Evolutionary conservation across 495 filamentous ascomycete species (phyloP).

Genomic region (Niebla homalea): DNA sequence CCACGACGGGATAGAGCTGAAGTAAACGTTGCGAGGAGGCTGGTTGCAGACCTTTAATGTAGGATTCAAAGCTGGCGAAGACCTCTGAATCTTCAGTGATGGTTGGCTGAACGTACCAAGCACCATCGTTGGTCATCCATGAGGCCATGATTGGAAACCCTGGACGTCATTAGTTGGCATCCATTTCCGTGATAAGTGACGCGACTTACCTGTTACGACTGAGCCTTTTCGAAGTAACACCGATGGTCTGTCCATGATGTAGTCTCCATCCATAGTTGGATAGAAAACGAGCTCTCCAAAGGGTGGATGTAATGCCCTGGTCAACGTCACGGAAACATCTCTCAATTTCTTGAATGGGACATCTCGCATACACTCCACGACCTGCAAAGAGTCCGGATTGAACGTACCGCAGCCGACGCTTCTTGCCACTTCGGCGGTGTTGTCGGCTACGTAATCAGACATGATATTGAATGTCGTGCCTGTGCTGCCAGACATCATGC

Average conservation of each 20-base stretch:
- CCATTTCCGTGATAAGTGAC: too few species aligned
- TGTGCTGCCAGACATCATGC: constrained; percentile 32
- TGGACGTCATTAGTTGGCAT: too few species aligned
- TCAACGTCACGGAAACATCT: constrained; percentile 15
- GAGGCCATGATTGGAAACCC: constrained; percentile 23
- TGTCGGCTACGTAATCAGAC: constrained; percentile 21
- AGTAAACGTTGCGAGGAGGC: constrained; percentile 14
- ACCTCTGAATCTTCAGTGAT: constrained; percentile 19
- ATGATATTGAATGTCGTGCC: constrained; percentile 30
- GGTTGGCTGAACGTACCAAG: constrained; percentile 19
- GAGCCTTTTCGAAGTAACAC: constrained; percentile 22
- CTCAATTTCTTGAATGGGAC: constrained; percentile 21
- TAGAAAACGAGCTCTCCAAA: constrained; percentile 23
- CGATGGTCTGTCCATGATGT: constrained; percentile 26
- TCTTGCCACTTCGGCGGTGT: constrained; percentile 23
- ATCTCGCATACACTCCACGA: constrained; percentile 22
- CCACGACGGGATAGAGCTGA: constrained; percentile 25
- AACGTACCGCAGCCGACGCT: constrained; percentile 11
- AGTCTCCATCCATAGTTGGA: constrained; percentile 29
- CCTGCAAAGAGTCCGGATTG: constrained; percentile 13
- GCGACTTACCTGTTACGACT: constrained; percentile 20
- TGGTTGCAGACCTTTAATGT: constrained; percentile 14
- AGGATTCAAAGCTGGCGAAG: constrained; percentile 18
- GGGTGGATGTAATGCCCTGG: constrained; percentile 15
- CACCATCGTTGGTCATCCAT: constrained; percentile 23